Percentiles rank a stretch among this genome's conserved stretches.
phyloP scores from a whole-genome alignment of 139 green algal species.

The Volvox africanus region DNA sequence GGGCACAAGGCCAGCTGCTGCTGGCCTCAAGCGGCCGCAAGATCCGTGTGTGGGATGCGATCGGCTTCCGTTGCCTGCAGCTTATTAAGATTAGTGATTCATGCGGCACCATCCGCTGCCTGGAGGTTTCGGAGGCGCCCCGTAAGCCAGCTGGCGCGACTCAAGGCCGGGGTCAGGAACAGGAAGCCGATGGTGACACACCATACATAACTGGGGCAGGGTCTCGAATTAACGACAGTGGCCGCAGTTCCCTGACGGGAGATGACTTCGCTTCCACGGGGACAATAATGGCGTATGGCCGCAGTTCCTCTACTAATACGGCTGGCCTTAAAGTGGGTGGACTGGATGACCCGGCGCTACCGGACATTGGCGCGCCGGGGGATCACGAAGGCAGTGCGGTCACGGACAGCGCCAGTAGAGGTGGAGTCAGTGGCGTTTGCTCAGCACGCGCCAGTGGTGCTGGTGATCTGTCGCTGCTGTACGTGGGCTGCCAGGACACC shows the following conservation, averaged over 20 bases:
- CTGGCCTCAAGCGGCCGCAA: slow-evolving; percentile 77
- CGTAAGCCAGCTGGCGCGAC: not conserved
- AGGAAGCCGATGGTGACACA: not conserved
- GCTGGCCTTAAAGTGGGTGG: not conserved
- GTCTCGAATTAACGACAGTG: not conserved
- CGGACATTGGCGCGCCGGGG: not conserved
- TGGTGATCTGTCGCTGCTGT: slow-evolving; percentile 42
- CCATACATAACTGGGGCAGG: too few relatives aligned
- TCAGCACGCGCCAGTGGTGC: not conserved
- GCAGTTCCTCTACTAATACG: not conserved
- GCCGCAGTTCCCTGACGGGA: not conserved
- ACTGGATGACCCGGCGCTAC: not conserved
- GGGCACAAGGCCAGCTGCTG: slow-evolving; percentile 60
- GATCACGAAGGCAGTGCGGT: not conserved
- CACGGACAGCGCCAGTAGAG: too few relatives aligned
- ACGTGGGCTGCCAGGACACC: slow-evolving; percentile 64
- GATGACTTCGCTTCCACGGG: not conserved
- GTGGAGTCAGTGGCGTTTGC: not conserved
- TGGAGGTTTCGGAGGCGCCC: slow-evolving; percentile 48
- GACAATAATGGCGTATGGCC: not conserved
- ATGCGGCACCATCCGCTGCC: slow-evolving; percentile 62
- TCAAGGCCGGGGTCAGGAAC: not conserved
- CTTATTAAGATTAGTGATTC: slow-evolving; percentile 56
- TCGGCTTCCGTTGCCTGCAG: slow-evolving; percentile 58
- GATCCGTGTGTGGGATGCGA: slow-evolving; percentile 84